phyloP scores from a whole-genome alignment of 129 eudicot genomes.

The Pulicaria dysenterica region DNA sequence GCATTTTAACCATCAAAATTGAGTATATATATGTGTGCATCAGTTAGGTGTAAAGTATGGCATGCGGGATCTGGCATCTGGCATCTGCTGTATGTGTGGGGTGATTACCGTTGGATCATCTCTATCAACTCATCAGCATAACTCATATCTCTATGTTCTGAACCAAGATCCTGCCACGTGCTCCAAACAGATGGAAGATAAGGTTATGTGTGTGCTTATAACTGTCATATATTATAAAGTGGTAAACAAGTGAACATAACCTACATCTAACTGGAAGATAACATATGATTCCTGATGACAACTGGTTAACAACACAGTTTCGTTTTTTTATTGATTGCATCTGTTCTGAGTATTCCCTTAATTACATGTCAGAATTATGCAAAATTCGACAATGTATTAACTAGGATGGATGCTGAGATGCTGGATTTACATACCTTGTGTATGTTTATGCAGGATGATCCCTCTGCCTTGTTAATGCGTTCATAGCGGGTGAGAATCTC shows the following conservation, averaged over 20 bases:
- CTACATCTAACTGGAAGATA: too few relatives aligned
- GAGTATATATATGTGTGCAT: background rate
- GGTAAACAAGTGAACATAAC: too few relatives aligned
- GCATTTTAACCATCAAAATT: background rate
- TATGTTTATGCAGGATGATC: background rate
- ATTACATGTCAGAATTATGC: too few relatives aligned
- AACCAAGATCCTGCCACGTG: conserved; percentile 19
- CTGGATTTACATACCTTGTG: conserved; percentile 16
- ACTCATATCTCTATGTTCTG: background rate
- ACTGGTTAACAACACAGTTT: too few relatives aligned
- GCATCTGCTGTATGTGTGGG: background rate
- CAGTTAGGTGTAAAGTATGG: too few relatives aligned
- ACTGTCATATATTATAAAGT: background rate
- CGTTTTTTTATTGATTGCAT: too few relatives aligned
- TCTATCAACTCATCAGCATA: conserved; percentile 22
- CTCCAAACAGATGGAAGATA: conserved; percentile 7
- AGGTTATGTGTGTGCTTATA: background rate
- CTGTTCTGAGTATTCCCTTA: too few relatives aligned
- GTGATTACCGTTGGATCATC: conserved; percentile 27
- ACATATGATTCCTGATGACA: too few relatives aligned
- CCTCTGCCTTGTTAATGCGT: conserved; percentile 15
- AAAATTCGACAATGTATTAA: too few relatives aligned
- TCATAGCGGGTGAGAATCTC: conserved; percentile 25
- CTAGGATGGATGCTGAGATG: background rate
- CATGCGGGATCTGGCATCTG: background rate